phyloP scores from a whole-genome alignment of 1,284 basidiomycete species.

The Lentinula novae-zelandiae region DNA sequence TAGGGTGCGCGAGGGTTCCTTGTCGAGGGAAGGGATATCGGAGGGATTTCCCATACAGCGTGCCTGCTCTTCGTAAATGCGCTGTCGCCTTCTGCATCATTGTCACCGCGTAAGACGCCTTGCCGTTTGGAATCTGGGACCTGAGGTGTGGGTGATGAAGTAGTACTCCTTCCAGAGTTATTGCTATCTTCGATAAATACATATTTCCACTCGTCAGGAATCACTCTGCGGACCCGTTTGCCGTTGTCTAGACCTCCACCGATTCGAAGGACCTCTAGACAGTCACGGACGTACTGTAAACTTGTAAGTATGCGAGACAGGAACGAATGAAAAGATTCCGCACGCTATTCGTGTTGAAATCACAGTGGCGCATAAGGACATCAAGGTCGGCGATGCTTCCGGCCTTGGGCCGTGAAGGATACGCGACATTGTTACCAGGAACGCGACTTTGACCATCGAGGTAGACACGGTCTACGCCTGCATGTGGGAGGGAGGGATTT shows the following conservation, averaged over 20 bases:
- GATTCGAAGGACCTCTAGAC: slow-evolving; percentile 70
- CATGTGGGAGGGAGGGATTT: slow-evolving; percentile 67
- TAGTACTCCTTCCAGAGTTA: slow-evolving; percentile 17
- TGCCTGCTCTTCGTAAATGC: slow-evolving; percentile 36
- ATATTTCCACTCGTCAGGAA: slow-evolving; percentile 64
- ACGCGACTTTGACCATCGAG: slow-evolving; percentile 60
- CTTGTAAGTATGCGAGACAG: neutral
- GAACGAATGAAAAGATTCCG: slow-evolving; percentile 27
- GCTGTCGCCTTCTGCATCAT: slow-evolving; percentile 38
- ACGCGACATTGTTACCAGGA: slow-evolving; percentile 47
- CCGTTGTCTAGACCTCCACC: slow-evolving; percentile 71
- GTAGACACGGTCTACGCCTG: slow-evolving; percentile 74
- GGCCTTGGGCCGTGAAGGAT: slow-evolving; percentile 78
- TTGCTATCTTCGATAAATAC: slow-evolving; percentile 56
- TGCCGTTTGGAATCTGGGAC: slow-evolving; percentile 28
- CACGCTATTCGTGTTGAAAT: slow-evolving; percentile 72
- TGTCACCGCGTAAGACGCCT: slow-evolving; percentile 23
- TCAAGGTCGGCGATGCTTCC: slow-evolving; percentile 87
- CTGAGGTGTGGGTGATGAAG: slow-evolving; percentile 33
- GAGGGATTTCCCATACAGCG: slow-evolving; percentile 34
- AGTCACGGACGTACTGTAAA: slow-evolving; percentile 72
- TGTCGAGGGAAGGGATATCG: slow-evolving; percentile 29
- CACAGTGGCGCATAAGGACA: slow-evolving; percentile 84
- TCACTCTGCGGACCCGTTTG: slow-evolving; percentile 54
- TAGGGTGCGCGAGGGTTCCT: slow-evolving; percentile 51